Conservation (phyloP, 305 asterid species). For the Fraxinus velutina region DNA sequence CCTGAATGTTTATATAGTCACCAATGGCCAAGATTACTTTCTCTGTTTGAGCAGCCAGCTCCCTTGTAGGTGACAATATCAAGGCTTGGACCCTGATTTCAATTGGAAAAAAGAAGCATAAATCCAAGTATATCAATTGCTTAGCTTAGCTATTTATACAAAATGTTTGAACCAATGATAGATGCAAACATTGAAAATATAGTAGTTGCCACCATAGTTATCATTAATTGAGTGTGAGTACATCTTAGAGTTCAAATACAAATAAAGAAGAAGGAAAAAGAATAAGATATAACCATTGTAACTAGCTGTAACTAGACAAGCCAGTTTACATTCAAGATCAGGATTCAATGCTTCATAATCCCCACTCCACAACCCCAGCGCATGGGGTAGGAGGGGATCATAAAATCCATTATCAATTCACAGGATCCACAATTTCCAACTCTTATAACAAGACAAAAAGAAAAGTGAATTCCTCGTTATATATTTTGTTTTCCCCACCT, state of each 20-base stretch:
- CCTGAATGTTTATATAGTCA: conserved; percentile 68
- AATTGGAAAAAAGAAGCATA: neutral
- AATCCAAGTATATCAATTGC: neutral
- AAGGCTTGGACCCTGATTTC: conserved; percentile 75
- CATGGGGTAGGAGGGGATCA: neutral
- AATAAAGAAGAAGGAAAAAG: neutral
- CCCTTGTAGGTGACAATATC: conserved; percentile 91
- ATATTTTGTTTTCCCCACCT: neutral
- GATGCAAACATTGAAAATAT: neutral
- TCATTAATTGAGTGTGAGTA: neutral
- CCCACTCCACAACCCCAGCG: neutral
- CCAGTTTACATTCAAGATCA: neutral
- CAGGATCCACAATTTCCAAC: neutral
- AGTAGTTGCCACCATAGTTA: neutral
- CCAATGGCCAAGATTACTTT: conserved; percentile 81
- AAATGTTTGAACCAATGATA: neutral
- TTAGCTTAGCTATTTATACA: neutral
- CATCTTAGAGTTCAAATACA: neutral
- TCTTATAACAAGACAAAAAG: neutral
- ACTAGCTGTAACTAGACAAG: neutral
- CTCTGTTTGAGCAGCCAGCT: conserved; percentile 89
- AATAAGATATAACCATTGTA: neutral
- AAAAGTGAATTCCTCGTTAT: neutral
- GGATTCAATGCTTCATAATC: neutral
- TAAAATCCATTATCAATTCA: neutral